These are phyloP conservation scores for Candolleomyces efflorescens DNA, from an alignment of 768 basidiomycete genomes.

Conservation along the genomic window DNA sequence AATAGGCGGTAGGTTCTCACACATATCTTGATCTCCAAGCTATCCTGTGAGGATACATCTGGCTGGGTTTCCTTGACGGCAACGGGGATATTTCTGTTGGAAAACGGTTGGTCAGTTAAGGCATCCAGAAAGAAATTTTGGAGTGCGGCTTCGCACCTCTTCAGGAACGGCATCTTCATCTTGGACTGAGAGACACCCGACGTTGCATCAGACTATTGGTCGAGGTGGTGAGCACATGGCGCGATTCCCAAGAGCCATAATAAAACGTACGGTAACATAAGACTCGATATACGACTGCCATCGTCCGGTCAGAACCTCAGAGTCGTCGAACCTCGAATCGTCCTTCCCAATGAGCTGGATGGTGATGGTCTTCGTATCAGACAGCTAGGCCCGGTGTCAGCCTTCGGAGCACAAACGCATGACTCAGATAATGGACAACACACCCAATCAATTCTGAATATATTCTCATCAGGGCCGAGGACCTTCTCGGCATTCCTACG, in stretches of 20 bases:
- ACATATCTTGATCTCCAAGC: constrained; percentile 82
- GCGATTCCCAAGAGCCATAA: not conserved
- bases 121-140: too few relatives aligned
- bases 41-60: constrained; percentile 48
- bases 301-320: constrained; percentile 68
- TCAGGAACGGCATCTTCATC: constrained; percentile 59
- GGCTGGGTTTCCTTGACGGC: constrained; percentile 33
- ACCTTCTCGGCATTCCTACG: constrained; percentile 66
- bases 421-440: constrained; percentile 13
- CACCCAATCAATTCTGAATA: constrained; percentile 83
- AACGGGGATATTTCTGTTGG: constrained; percentile 36
- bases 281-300: constrained; percentile 82
- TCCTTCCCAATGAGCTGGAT: constrained; percentile 79
- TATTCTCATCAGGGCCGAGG: constrained; percentile 70
- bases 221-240: not conserved
- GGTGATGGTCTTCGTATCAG: constrained; percentile 62
- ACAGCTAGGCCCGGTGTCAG: constrained; percentile 38
- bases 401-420: not conserved
- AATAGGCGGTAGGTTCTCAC: constrained; percentile 78
- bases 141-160: constrained; percentile 36
- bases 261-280: constrained; percentile 54
- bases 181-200: constrained; percentile 45
- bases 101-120: not conserved
- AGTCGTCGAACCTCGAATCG: constrained; percentile 69
- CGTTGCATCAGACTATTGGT: constrained; percentile 48